phyloP scores from a whole-genome alignment of 352 stramenopile genomes.

The Phytopythium kandeliae region DNA sequence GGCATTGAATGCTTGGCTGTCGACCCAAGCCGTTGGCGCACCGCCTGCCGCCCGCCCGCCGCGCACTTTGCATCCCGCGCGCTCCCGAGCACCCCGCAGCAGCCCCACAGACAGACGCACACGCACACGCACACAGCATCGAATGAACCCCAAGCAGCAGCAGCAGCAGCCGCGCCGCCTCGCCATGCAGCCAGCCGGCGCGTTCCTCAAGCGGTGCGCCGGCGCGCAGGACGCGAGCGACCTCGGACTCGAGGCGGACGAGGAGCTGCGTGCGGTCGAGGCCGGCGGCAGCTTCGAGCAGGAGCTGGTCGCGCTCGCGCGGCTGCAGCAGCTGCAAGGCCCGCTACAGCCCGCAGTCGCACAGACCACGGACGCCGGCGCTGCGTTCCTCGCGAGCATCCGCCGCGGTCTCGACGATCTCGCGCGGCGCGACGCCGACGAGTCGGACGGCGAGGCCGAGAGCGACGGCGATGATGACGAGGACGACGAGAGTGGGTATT shows the following conservation, averaged over 20 bases:
- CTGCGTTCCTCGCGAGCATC: slow-evolving; percentile 25
- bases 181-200: slow-evolving; percentile 25
- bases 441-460: slow-evolving; percentile 7
- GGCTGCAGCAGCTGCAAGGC: slow-evolving; percentile 2
- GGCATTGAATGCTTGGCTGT: too few relatives aligned
- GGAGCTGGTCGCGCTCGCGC: slow-evolving; percentile 4
- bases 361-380: background rate
- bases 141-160: background rate
- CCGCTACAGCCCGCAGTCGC: background rate
- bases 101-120: too few relatives aligned
- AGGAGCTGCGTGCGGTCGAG: slow-evolving; percentile 1
- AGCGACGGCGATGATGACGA: slow-evolving; percentile 16
- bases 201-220: slow-evolving; percentile 18
- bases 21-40: too few relatives aligned
- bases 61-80: too few relatives aligned
- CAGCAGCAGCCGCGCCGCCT: background rate
- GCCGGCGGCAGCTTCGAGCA: slow-evolving; percentile 6
- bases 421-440: background rate
- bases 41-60: too few relatives aligned
- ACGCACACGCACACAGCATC: too few relatives aligned
- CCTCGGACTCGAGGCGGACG: slow-evolving; percentile 13
- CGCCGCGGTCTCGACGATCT: slow-evolving; percentile 25
- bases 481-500: slow-evolving; percentile 23
- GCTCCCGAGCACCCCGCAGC: too few relatives aligned
- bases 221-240: slow-evolving; percentile 5